A percentile compares a stretch with the other conserved stretches of the same genome.
Evolutionary conservation across 805 yeast genomes (phyloP).

Genomic region (Lachancea mirantina): DNA sequence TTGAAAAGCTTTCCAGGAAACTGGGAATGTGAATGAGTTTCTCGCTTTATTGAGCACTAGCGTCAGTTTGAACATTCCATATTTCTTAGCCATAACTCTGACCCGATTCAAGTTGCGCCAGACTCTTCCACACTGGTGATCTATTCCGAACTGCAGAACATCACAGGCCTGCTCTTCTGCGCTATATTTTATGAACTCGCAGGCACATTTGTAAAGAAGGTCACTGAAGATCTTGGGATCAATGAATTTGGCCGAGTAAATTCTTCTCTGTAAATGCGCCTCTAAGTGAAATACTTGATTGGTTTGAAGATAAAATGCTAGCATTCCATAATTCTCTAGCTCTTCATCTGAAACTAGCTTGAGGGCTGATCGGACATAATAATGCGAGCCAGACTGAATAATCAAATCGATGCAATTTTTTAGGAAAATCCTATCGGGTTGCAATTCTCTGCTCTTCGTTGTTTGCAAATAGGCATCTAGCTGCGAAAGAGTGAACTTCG

Average conservation of each 20-base stretch:
- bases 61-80: slow-evolving; percentile 11
- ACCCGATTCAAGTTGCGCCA: slow-evolving; percentile 12
- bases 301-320: slow-evolving; percentile 20
- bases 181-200: slow-evolving; percentile 4
- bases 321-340: slow-evolving; percentile 9
- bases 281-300: slow-evolving; percentile 15
- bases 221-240: slow-evolving; percentile 3
- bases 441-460: not conserved
- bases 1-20: slow-evolving; percentile 11
- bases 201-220: slow-evolving; percentile 7
- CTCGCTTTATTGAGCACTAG: slow-evolving; percentile 3
- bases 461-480: slow-evolving; percentile 11
- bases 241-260: not conserved
- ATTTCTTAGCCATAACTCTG: slow-evolving; percentile 12
- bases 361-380: slow-evolving; percentile 7
- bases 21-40: not conserved
- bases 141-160: slow-evolving; percentile 1
- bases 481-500: slow-evolving; percentile 18
- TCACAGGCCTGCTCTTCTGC: slow-evolving; percentile 7
- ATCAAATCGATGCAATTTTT: slow-evolving; percentile 8
- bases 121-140: not conserved
- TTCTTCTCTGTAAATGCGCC: slow-evolving; percentile 6
- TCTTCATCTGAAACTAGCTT: slow-evolving; percentile 3
- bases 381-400: slow-evolving; percentile 15
- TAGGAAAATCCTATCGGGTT: slow-evolving; percentile 4